A percentile compares a stretch with the other conserved stretches of the same genome.
These are phyloP conservation scores for Calvatia gigantea DNA, from an alignment of 768 basidiomycete species.

Conservation along the genomic window DNA sequence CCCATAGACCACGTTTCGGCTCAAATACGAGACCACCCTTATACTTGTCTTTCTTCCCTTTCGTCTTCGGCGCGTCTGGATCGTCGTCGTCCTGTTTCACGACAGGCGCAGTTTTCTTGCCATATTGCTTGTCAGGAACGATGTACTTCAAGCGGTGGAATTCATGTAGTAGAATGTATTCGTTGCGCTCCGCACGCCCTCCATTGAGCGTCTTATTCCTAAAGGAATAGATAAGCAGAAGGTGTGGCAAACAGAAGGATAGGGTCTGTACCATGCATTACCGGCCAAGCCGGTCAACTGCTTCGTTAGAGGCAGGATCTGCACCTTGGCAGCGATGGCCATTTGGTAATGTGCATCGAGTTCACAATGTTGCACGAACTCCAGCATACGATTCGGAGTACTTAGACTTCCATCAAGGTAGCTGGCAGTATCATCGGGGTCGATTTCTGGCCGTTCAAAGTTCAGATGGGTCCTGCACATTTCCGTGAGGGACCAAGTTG, in stretches of 20 bases:
- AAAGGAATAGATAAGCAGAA: not conserved
- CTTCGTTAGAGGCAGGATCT: slow-evolving; percentile 87
- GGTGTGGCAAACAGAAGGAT: not conserved
- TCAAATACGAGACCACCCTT: slow-evolving; percentile 98
- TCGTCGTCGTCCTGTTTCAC: slow-evolving; percentile 48
- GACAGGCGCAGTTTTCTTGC: slow-evolving; percentile 60
- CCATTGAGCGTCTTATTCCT: slow-evolving; percentile 98
- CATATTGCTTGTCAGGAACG: slow-evolving; percentile 91
- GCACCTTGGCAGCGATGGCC: slow-evolving; percentile 93
- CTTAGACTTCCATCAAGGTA: slow-evolving; percentile 85
- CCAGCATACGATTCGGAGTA: slow-evolving; percentile 73
- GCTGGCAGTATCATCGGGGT: slow-evolving; percentile 89
- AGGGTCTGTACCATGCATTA: slow-evolving; percentile 93
- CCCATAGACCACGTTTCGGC: slow-evolving; percentile 94
- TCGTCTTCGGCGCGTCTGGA: slow-evolving; percentile 46
- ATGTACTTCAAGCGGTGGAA: slow-evolving; percentile 96
- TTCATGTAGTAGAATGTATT: slow-evolving; percentile 97
- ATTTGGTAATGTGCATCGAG: slow-evolving; percentile 96
- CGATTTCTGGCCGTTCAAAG: slow-evolving; percentile 87
- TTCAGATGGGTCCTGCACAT: slow-evolving; percentile 93
- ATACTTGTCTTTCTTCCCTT: slow-evolving; percentile 88
- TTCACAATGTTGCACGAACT: slow-evolving; percentile 91
- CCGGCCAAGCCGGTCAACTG: slow-evolving; percentile 96
- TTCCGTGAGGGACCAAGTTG: slow-evolving; percentile 97
- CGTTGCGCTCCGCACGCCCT: slow-evolving; percentile 97